phyloP scores from a whole-genome alignment of 1,284 basidiomycete genomes.

The Cutaneotrichosporon sp. region DNA sequence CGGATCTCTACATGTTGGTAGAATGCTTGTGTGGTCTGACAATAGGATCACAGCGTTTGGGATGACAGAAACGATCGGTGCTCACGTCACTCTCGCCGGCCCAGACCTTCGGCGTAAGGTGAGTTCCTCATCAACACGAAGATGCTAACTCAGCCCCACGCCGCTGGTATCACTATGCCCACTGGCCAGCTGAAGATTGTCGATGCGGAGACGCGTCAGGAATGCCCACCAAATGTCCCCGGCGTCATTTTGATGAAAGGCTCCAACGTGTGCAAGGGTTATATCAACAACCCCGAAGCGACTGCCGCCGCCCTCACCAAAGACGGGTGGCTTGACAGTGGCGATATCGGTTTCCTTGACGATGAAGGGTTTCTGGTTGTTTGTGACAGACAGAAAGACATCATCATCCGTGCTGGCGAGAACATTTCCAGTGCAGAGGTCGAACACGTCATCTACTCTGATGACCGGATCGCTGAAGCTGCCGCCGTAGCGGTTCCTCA shows the following conservation, averaged over 20 bases:
- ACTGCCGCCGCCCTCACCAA: conserved; percentile 35
- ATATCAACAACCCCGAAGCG: conserved; percentile 39
- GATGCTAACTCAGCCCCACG: conserved; percentile 25
- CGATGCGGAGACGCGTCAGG: conserved; percentile 31
- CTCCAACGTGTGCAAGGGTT: conserved; percentile 47
- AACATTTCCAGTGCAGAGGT: conserved; percentile 46
- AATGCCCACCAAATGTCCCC: conserved; percentile 28
- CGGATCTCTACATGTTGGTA: conserved; percentile 20
- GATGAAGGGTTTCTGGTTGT: conserved; percentile 43
- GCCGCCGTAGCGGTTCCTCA: conserved; percentile 44
- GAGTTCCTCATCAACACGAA: conserved; percentile 10
- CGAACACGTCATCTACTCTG: conserved; percentile 43
- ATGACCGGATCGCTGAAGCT: conserved; percentile 39
- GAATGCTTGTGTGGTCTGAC: neutral
- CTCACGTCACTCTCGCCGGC: conserved; percentile 41
- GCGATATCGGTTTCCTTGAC: conserved; percentile 43
- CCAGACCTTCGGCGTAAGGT: conserved; percentile 22
- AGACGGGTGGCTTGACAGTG: conserved; percentile 49
- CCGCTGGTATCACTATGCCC: neutral
- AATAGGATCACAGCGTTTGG: conserved; percentile 39
- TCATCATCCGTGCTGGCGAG: conserved; percentile 52
- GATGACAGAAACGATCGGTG: conserved; percentile 49
- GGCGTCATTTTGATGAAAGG: conserved; percentile 41
- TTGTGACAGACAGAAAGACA: conserved; percentile 41
- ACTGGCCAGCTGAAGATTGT: conserved; percentile 33